These are phyloP conservation scores for Eucalyptus grandis DNA, from an alignment of 345 rosid species.

Conservation along the genomic window DNA sequence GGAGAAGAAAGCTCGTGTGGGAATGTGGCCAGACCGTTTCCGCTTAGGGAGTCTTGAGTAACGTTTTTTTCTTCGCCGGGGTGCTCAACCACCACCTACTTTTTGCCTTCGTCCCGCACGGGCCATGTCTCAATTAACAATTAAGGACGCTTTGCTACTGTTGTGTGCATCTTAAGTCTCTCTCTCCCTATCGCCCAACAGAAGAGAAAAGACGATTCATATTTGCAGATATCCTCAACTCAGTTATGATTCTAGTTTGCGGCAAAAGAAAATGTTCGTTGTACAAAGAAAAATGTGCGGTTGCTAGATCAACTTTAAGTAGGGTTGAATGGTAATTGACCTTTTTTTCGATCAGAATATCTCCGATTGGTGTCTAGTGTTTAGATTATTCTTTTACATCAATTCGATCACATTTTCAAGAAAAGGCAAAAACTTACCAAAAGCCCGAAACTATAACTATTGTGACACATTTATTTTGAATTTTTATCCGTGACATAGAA, in stretches of 20 bases:
- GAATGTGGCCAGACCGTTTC: background rate
- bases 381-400: background rate
- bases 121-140: background rate
- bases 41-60: background rate
- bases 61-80: slow-evolving; percentile 1
- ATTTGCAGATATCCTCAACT: background rate
- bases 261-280: background rate
- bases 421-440: background rate
- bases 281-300: background rate
- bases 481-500: too few species aligned
- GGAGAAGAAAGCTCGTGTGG: background rate
- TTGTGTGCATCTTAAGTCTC: background rate
- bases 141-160: background rate
- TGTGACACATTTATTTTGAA: too few species aligned
- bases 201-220: background rate
- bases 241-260: background rate
- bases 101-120: background rate
- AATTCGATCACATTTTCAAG: background rate
- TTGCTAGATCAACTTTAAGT: background rate
- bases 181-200: background rate
- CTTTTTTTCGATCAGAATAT: background rate
- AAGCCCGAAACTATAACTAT: background rate
- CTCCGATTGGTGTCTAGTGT: background rate
- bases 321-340: background rate
- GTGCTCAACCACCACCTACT: slow-evolving; percentile 37